phyloP scores from a whole-genome alignment of 2,329 filamentous ascomycete genomes.

The Orbilia ellipsospora region DNA sequence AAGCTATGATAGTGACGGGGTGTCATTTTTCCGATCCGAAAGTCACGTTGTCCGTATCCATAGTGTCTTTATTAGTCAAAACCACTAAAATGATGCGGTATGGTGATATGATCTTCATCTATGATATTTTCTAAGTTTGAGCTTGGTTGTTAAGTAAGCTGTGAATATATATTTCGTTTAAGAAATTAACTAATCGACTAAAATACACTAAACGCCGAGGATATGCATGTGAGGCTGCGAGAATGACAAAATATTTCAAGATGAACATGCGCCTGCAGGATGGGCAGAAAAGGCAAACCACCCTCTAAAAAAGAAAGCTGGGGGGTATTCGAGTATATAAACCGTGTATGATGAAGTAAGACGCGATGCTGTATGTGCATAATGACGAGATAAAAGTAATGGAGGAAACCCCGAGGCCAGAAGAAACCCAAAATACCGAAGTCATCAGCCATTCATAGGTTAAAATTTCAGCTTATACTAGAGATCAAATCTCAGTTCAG shows the following conservation, averaged over 20 bases:
- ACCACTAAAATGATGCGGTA: background rate
- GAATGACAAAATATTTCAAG: slow-evolving; percentile 1
- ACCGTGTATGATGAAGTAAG: too few species aligned
- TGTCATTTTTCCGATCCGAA: slow-evolving; percentile 4
- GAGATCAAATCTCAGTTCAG: background rate
- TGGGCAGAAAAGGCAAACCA: too few species aligned
- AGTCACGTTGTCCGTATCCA: background rate
- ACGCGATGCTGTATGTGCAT: background rate
- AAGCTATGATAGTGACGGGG: too few species aligned
- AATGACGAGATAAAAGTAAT: background rate
- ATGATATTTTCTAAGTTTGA: background rate
- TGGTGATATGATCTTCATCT: background rate
- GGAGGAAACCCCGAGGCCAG: background rate
- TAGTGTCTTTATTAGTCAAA: background rate
- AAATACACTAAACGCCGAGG: too few species aligned
- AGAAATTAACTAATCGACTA: too few species aligned
- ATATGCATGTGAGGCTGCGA: too few species aligned
- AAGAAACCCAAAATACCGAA: too few species aligned
- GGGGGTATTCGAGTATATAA: background rate
- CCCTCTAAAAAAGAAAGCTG: background rate
- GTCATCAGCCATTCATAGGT: background rate
- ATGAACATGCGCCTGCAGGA: background rate
- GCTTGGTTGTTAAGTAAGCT: too few species aligned
- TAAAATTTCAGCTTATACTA: background rate
- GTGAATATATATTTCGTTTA: too few species aligned